Evolutionary conservation across 305 asterid species (phyloP).

Genomic region (Fraxinus sp.): DNA sequence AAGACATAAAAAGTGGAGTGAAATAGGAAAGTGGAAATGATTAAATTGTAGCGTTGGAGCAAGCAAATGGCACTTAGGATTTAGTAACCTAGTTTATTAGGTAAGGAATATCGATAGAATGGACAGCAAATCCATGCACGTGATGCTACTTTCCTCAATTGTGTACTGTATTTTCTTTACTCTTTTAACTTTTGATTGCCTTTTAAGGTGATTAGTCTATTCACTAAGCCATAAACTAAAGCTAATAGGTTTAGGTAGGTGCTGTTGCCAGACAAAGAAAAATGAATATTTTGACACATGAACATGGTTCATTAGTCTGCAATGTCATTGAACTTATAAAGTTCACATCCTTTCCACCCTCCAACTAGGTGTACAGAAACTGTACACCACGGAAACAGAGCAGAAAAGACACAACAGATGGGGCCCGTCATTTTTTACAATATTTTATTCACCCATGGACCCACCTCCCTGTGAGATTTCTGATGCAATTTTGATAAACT

Average conservation of each 20-base stretch:
- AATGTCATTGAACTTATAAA: not conserved
- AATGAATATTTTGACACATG: not conserved
- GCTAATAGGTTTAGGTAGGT: not conserved
- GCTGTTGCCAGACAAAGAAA: not conserved
- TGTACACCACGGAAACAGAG: no score
- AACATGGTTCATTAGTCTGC: not conserved
- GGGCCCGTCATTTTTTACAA: no score
- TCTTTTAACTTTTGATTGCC: not conserved
- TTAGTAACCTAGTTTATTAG: not conserved
- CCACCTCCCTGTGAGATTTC: no score
- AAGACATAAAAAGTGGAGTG: not conserved
- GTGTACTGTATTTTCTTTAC: not conserved
- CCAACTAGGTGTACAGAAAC: no score
- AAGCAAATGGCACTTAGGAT: not conserved
- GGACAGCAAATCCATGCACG: slow-evolving; percentile 6
- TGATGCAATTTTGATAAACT: no score
- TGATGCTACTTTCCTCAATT: not conserved
- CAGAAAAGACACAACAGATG: no score
- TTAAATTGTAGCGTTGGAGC: not conserved
- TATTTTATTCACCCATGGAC: no score
- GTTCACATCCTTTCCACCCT: not conserved
- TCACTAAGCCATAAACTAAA: not conserved
- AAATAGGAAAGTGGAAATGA: not conserved
- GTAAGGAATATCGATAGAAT: not conserved
- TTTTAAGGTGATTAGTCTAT: not conserved